Conservation (phyloP, 148 eudicot genomes). For the Vaccinium myrtillus region DNA sequence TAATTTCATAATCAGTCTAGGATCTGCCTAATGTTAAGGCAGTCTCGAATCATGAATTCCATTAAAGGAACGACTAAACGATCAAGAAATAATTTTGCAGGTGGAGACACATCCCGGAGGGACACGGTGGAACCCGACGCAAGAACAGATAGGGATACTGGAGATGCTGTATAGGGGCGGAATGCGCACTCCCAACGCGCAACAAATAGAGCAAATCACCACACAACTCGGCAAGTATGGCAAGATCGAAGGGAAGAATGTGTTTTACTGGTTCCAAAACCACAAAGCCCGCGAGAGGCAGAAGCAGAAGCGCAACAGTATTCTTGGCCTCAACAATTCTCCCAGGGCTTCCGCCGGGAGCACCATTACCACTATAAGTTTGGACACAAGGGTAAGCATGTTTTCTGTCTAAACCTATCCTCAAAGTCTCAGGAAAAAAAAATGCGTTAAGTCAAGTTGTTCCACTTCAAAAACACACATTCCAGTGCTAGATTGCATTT, state of each 20-base stretch:
- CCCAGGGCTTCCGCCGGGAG: conserved; percentile 28
- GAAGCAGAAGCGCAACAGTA: conserved; percentile 70
- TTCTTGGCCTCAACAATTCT: conserved; percentile 42
- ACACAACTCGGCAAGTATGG: conserved; percentile 67
- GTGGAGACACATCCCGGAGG: conserved; percentile 81
- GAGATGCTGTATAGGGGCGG: conserved; percentile 85
- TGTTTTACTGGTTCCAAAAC: conserved; percentile 95
- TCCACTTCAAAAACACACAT: too few relatives aligned
- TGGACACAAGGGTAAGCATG: conserved; percentile 44
- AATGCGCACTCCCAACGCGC: conserved; percentile 92
- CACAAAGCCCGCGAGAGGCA: conserved; percentile 97
- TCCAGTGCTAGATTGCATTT: too few relatives aligned
- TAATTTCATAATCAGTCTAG: too few relatives aligned
- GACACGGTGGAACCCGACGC: conserved; percentile 93
- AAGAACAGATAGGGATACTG: conserved; percentile 77
- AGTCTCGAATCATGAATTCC: too few relatives aligned
- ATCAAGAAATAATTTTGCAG: conserved; percentile 25
- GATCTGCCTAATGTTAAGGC: too few relatives aligned
- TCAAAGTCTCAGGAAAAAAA: not conserved
- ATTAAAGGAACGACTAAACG: not conserved
- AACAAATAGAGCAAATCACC: conserved; percentile 87
- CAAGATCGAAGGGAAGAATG: conserved; percentile 94
- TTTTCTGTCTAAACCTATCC: not conserved
- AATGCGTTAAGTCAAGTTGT: too few relatives aligned
- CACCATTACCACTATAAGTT: conserved; percentile 31